Percentiles rank a stretch among this genome's conserved stretches.
Evolutionary conservation across 306 rosid species (phyloP).

Genomic region (Nissolia schottii): DNA sequence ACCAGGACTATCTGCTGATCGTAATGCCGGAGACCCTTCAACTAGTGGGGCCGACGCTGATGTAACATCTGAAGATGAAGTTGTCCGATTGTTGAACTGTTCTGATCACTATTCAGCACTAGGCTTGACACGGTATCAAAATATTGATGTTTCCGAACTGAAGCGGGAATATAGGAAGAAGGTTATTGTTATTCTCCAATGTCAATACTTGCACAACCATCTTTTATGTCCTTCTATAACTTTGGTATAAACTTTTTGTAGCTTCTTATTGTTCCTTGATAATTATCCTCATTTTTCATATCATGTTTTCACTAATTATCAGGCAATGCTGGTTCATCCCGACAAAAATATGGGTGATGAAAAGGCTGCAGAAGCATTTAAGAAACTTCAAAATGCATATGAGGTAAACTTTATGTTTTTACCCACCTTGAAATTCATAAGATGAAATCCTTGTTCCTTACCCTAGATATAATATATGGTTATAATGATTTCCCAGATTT

Average conservation of each 20-base stretch:
- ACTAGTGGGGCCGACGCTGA: conserved; percentile 85
- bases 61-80: conserved; percentile 88
- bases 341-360: conserved; percentile 99
- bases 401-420: conserved; percentile 54
- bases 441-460: conserved; percentile 17
- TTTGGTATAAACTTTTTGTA: conserved; percentile 10
- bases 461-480: conserved; percentile 17
- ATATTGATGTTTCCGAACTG: conserved; percentile 64
- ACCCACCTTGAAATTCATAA: not conserved
- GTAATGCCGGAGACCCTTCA: conserved; percentile 73
- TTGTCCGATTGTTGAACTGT: conserved; percentile 84
- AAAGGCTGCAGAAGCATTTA: conserved; percentile 96
- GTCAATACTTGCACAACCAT: conserved; percentile 17
- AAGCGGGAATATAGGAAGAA: conserved; percentile 93
- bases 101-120: conserved; percentile 81
- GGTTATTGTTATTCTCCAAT: conserved; percentile 43
- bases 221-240: conserved; percentile 7
- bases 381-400: conserved; percentile 98
- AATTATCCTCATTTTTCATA: conserved; percentile 19
- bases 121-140: conserved; percentile 72
- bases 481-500: conserved; percentile 52
- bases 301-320: conserved; percentile 31
- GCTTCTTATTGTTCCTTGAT: conserved; percentile 21
- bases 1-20: conserved; percentile 59
- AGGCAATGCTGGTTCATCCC: conserved; percentile 99